Percentiles rank a stretch among this genome's conserved stretches.
These are phyloP conservation scores for Nectriaceae sp. DNA, from an alignment of 2,329 filamentous ascomycete genomes.

Conservation along the genomic window DNA sequence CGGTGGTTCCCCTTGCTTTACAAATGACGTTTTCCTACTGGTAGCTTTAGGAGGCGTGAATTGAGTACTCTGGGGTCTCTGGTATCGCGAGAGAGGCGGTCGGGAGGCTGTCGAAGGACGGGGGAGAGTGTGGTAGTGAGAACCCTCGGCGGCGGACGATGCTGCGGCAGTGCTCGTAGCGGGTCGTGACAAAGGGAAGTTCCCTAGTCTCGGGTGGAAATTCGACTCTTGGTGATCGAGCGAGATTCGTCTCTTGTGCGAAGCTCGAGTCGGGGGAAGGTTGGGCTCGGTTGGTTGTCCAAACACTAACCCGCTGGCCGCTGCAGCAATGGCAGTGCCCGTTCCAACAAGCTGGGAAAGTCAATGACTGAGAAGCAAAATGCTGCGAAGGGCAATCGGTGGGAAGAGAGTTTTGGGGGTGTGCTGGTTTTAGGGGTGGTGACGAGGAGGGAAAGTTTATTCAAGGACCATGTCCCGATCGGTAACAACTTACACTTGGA, in stretches of 20 bases:
- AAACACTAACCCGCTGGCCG: conserved; percentile 60
- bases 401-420: conserved; percentile 21
- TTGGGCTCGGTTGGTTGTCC: conserved; percentile 52
- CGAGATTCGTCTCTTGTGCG: conserved; percentile 32
- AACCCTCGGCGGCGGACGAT: conserved; percentile 32
- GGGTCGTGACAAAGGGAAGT: conserved; percentile 41
- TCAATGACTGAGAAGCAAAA: conserved; percentile 23
- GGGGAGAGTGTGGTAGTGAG: conserved; percentile 31
- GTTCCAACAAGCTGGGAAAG: conserved; percentile 58
- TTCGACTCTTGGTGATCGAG: conserved; percentile 36
- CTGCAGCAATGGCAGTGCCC: conserved; percentile 62
- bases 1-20: conserved; percentile 40
- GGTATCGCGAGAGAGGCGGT: conserved; percentile 40
- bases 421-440: conserved; percentile 9
- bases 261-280: conserved; percentile 28
- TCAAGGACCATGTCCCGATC: conserved; percentile 17
- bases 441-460: conserved; percentile 26
- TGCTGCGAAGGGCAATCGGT: conserved; percentile 21
- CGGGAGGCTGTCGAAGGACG: conserved; percentile 35
- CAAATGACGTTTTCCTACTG: conserved; percentile 45
- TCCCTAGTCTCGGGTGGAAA: conserved; percentile 21
- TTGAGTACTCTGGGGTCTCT: conserved; percentile 42
- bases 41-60: conserved; percentile 41
- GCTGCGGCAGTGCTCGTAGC: conserved; percentile 43
- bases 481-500: conserved; percentile 47